Base-by-base conservation (phyloP, 2,329 filamentous ascomycete species). In the Penicillium sp. region DNA sequence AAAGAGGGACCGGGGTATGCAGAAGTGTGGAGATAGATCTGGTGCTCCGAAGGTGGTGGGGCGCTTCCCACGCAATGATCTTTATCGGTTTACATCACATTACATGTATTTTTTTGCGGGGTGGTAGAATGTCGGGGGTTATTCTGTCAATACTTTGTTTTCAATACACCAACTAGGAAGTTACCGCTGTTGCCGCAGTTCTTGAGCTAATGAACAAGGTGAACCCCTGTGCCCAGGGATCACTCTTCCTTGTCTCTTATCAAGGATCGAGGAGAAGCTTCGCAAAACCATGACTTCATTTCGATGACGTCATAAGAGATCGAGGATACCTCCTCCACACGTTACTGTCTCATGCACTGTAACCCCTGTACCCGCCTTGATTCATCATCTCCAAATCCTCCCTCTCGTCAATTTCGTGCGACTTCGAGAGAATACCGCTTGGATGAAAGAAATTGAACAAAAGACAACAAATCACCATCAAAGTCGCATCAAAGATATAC, bases 401-500 rank as follows among this genome's bases (percentile, higher is more conserved):
- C 9, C 26, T 33, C 16, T 51, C 48, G 1, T 35, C 43, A 19
- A 29, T 16, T 3, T 43, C 39, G 5, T 10, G n/a, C 13, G 37
- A 33, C 24, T 37, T 37, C 22, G 56, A 45, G 31, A 58, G 13
- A 44, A 64, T 46, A 14, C 53, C 53, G 49, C 62, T 64, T 0
- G 62, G 62, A 21, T 64, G 62, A 13, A 57, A 57, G 22, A 54
- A 4, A 19, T 57, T 57, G 49, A 64, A 54, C 21, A 61, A 16
- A 14, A 62, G 14, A 48, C 59, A 63, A 19, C 59, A 61, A 19
- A 37, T 43, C 4, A 61, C 29, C 62, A 64, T 63, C 35, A 63
- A 44, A 1, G 49, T 21, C 9, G 58, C 52, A 51, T 64, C 62
- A 45, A 63, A 64, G 3, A 61, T 29, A 42, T 63, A 64, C 9